phyloP scores from a whole-genome alignment of 2,329 filamentous ascomycete species.

The Colletotrichum shisoi region DNA sequence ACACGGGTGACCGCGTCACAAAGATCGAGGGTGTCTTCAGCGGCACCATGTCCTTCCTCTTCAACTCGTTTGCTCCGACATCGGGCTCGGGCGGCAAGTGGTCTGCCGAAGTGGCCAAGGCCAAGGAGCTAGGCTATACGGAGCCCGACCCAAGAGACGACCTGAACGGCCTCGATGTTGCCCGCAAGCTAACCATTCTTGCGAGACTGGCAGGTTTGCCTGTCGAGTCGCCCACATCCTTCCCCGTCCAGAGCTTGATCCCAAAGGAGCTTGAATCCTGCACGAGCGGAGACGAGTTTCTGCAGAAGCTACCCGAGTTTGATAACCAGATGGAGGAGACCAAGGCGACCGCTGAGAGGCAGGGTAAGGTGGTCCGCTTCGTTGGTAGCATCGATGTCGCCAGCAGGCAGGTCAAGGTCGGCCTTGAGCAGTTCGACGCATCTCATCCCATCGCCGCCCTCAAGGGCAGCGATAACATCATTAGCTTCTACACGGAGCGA shows the following conservation, averaged over 20 bases:
- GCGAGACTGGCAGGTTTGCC: slow-evolving; percentile 83
- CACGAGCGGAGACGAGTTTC: slow-evolving; percentile 82
- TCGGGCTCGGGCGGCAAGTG: slow-evolving; percentile 79
- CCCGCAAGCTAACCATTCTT: slow-evolving; percentile 94
- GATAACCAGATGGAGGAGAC: slow-evolving; percentile 89
- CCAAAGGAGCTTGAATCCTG: slow-evolving; percentile 83
- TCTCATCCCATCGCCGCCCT: slow-evolving; percentile 91
- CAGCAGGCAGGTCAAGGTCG: slow-evolving; percentile 86
- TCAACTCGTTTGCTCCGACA: slow-evolving; percentile 93
- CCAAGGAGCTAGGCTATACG: slow-evolving; percentile 91
- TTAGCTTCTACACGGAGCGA: slow-evolving; percentile 96
- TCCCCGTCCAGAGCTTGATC: slow-evolving; percentile 93
- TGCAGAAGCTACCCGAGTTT: slow-evolving; percentile 79
- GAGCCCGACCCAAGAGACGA: slow-evolving; percentile 89
- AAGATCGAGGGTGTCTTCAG: slow-evolving; percentile 98
- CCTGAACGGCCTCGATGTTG: slow-evolving; percentile 87
- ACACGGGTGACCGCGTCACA: slow-evolving; percentile 89
- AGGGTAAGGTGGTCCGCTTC: slow-evolving; percentile 92
- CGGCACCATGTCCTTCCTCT: slow-evolving; percentile 96
- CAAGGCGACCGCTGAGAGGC: slow-evolving; percentile 83
- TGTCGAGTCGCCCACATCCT: slow-evolving; percentile 83
- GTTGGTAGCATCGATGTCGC: slow-evolving; percentile 90
- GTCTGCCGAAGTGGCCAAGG: slow-evolving; percentile 89
- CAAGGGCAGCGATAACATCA: slow-evolving; percentile 98
- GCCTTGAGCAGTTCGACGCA: slow-evolving; percentile 85